These are phyloP conservation scores for Rhodotorula toruloides DNA, from an alignment of 768 basidiomycete genomes.

Conservation along the genomic window DNA sequence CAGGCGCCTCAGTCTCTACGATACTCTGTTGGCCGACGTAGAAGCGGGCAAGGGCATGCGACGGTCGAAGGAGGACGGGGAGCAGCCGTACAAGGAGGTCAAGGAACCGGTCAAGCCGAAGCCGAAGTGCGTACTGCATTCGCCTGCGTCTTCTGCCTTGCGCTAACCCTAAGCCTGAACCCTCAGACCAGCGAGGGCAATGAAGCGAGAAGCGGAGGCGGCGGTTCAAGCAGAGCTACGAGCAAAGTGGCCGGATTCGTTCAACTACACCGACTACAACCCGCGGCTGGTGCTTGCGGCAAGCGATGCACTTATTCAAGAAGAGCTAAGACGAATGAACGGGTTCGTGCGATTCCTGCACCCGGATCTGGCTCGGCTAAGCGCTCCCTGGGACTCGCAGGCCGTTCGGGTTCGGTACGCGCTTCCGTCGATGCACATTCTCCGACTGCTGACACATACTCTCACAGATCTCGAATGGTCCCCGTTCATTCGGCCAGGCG, in stretches of 20 bases:
- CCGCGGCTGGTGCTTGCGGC: conserved; percentile 9
- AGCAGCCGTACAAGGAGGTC: too few relatives aligned
- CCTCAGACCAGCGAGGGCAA: neutral
- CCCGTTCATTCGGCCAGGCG: neutral
- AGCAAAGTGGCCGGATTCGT: conserved; percentile 2
- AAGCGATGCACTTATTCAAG: conserved; percentile 8
- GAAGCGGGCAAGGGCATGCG: too few relatives aligned
- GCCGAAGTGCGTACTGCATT: neutral
- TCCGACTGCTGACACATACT: neutral
- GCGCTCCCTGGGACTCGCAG: neutral
- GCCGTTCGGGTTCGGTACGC: conserved; percentile 22
- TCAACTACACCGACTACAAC: neutral
- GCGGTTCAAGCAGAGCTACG: conserved; percentile 6
- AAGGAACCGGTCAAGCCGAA: too few relatives aligned
- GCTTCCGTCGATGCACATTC: neutral
- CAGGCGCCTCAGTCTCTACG: too few relatives aligned
- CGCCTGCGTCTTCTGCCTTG: neutral
- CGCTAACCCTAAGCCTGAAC: neutral
- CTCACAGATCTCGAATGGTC: conserved; percentile 32
- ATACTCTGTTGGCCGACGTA: too few relatives aligned
- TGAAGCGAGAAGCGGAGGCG: neutral
- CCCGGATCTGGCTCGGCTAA: neutral
- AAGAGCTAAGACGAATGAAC: neutral
- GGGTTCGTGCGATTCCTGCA: conserved; percentile 1
- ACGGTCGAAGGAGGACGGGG: too few relatives aligned